These are phyloP conservation scores for Hanseniaspora hatyaiensis DNA, from an alignment of 805 yeast species.

Conservation along the genomic window DNA sequence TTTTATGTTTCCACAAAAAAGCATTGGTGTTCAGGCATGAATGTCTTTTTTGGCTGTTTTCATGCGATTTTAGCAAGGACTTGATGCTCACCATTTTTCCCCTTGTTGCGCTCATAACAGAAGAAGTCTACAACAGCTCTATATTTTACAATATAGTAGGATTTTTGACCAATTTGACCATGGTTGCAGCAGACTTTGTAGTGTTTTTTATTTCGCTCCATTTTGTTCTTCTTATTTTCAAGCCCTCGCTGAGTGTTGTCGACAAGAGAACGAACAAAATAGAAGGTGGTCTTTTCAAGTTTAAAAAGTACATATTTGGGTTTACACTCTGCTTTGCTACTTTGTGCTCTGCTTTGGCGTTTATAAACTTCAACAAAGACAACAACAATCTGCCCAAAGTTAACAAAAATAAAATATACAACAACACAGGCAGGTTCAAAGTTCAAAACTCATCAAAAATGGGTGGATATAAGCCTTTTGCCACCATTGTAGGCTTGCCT, in stretches of 20 bases:
- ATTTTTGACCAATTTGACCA: conserved; percentile 66
- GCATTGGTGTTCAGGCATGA: conserved; percentile 57
- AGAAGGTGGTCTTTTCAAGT: conserved; percentile 65
- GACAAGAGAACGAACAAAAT: conserved; percentile 31
- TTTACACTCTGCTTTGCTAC: conserved; percentile 50
- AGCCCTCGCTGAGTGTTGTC: conserved; percentile 41
- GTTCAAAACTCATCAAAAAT: conserved; percentile 22
- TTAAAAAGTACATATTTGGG: conserved; percentile 47
- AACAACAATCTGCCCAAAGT: conserved; percentile 18
- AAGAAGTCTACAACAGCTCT: conserved; percentile 36
- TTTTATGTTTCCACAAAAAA: conserved; percentile 52
- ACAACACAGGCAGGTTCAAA: conserved; percentile 21
- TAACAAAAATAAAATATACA: conserved; percentile 23
- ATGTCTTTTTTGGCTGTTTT: conserved; percentile 53
- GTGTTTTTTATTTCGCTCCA: conserved; percentile 75
- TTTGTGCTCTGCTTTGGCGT: conserved; percentile 60
- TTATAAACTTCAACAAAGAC: conserved; percentile 33
- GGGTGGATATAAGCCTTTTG: conserved; percentile 48
- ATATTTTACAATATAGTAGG: conserved; percentile 57
- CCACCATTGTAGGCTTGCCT: conserved; percentile 73
- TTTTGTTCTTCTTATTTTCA: conserved; percentile 60
- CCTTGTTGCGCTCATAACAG: conserved; percentile 37
- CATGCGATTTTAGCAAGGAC: conserved; percentile 67
- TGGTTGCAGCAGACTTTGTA: conserved; percentile 79
- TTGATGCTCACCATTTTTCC: conserved; percentile 59